Evolutionary conservation across 345 rosid genomes (phyloP).

Genomic region (Hevea brasiliensis): DNA sequence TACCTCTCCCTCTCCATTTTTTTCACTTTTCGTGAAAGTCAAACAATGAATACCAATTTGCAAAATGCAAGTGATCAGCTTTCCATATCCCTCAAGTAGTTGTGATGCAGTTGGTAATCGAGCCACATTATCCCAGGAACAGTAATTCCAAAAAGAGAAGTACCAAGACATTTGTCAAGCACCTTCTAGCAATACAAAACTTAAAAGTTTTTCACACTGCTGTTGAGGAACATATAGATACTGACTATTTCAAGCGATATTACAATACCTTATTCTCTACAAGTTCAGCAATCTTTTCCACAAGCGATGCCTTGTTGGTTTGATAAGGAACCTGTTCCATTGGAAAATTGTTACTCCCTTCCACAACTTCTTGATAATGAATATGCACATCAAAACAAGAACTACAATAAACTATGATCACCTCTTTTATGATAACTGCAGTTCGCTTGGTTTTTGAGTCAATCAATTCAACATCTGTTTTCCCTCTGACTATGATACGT

Average conservation of each 20-base stretch:
- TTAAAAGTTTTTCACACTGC: not conserved
- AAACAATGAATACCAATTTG: not conserved
- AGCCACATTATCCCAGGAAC: not conserved
- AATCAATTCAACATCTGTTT: slow-evolving; percentile 74
- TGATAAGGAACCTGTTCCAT: slow-evolving; percentile 85
- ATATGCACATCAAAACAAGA: slow-evolving; percentile 16
- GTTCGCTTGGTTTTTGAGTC: slow-evolving; percentile 73
- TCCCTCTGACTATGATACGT: slow-evolving; percentile 80
- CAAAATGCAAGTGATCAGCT: not conserved
- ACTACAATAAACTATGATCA: slow-evolving; percentile 21
- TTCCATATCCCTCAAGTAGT: not conserved
- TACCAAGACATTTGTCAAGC: not conserved
- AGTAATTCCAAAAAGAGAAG: not conserved
- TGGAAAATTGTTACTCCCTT: slow-evolving; percentile 13
- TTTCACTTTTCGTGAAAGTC: not conserved
- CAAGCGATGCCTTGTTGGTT: slow-evolving; percentile 84
- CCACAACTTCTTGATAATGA: slow-evolving; percentile 1
- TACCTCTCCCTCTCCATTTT: not conserved
- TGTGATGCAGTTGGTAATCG: not conserved
- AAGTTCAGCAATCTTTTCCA: slow-evolving; percentile 96
- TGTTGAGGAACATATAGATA: not conserved
- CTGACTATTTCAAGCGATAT: not conserved
- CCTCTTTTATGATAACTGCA: slow-evolving; percentile 89
- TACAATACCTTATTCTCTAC: slow-evolving; percentile 78
- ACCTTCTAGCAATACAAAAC: not conserved